phyloP scores from a whole-genome alignment of 352 stramenopile species.

The Pythium guiyangense region DNA sequence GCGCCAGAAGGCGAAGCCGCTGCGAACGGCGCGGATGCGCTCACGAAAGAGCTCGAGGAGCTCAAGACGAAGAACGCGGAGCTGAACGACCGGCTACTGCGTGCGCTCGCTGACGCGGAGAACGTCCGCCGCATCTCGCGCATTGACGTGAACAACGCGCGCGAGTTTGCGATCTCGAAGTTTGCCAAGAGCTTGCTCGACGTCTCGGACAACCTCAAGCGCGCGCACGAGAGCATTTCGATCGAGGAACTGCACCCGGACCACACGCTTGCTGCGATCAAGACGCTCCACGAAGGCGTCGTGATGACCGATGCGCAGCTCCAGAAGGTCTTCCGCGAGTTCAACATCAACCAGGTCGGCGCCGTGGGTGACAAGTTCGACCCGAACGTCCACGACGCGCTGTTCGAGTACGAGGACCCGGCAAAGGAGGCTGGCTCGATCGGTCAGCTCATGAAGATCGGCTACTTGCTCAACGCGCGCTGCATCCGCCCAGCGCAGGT shows the following conservation, averaged over 20 bases:
- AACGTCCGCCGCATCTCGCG: conserved; percentile 95
- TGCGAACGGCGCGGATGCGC: conserved; percentile 21
- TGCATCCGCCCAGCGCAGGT: conserved; percentile 96
- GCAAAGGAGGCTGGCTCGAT: conserved; percentile 88
- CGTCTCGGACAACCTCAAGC: conserved; percentile 96
- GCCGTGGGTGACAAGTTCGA: conserved; percentile 96
- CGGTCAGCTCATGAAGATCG: conserved; percentile 96
- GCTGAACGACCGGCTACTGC: conserved; percentile 84
- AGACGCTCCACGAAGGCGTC: conserved; percentile 80
- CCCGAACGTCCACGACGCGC: conserved; percentile 96
- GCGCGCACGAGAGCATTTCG: conserved; percentile 89
- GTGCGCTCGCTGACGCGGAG: conserved; percentile 95
- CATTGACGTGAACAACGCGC: conserved; percentile 91
- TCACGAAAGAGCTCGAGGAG: conserved; percentile 67
- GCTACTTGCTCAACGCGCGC: conserved; percentile 95
- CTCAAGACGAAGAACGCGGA: conserved; percentile 72
- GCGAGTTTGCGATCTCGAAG: conserved; percentile 94
- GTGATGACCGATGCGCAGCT: conserved; percentile 96
- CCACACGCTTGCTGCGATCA: conserved; percentile 62
- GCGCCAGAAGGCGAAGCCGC: conserved; percentile 11
- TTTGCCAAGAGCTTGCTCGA: conserved; percentile 97
- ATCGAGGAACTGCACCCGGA: conserved; percentile 67
- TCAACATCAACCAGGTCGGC: conserved; percentile 91
- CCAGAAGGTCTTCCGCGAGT: conserved; percentile 94
- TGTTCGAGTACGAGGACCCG: conserved; percentile 96